A percentile compares a stretch with the other conserved stretches of the same genome.
Conservation (phyloP, 768 basidiomycete species). For the Gloeopeniophorella convolvens region DNA sequence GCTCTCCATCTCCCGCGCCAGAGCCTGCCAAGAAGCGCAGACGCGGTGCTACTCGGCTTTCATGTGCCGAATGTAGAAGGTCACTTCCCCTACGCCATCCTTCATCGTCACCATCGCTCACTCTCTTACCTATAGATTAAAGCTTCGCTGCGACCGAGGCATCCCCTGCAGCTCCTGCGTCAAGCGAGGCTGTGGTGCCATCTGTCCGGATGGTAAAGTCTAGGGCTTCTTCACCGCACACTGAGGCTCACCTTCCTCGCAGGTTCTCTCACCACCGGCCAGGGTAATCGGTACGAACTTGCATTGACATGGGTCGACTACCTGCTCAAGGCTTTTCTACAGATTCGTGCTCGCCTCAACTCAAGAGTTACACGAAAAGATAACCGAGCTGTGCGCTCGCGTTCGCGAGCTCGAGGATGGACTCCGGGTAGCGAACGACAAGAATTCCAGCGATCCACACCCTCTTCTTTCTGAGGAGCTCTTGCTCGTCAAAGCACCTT, state of each 20-base stretch:
- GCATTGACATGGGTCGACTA: neutral
- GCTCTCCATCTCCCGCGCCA: slow-evolving; percentile 26
- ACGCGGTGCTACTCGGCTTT: slow-evolving; percentile 63
- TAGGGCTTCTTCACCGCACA: slow-evolving; percentile 6
- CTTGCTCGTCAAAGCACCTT: slow-evolving; percentile 66
- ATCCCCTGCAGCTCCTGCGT: slow-evolving; percentile 77
- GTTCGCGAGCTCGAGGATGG: slow-evolving; percentile 74
- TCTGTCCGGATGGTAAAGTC: slow-evolving; percentile 65
- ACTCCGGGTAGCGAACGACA: slow-evolving; percentile 52
- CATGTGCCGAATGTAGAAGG: slow-evolving; percentile 79
- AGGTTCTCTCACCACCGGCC: slow-evolving; percentile 77
- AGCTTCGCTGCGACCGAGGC: slow-evolving; percentile 67
- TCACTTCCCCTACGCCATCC: slow-evolving; percentile 22
- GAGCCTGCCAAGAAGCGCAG: slow-evolving; percentile 44
- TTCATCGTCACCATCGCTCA: slow-evolving; percentile 16
- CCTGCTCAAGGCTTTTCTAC: slow-evolving; percentile 13
- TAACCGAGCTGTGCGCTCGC: slow-evolving; percentile 62
- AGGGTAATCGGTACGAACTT: slow-evolving; percentile 64
- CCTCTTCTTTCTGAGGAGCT: slow-evolving; percentile 68
- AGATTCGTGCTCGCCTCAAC: slow-evolving; percentile 78
- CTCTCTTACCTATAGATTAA: slow-evolving; percentile 37
- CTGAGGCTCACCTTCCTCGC: slow-evolving; percentile 16
- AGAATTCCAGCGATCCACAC: slow-evolving; percentile 53
- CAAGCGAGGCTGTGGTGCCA: slow-evolving; percentile 73
- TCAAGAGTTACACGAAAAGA: slow-evolving; percentile 78